A percentile compares a stretch with the other conserved stretches of the same genome.
These are phyloP conservation scores for Hysterium pulicare DNA, from an alignment of 2,329 filamentous ascomycete genomes.

Conservation along the genomic window DNA sequence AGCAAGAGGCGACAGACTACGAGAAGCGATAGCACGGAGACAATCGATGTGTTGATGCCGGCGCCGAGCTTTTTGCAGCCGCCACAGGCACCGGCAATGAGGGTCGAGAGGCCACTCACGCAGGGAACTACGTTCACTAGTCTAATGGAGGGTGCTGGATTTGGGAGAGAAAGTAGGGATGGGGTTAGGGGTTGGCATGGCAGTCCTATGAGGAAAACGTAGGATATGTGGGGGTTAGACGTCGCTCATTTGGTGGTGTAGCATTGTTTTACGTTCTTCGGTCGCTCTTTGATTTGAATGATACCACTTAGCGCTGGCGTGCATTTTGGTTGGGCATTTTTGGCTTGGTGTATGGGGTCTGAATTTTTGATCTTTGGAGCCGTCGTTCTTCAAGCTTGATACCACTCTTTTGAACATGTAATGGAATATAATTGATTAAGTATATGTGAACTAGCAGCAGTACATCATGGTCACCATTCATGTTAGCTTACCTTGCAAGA, in stretches of 20 bases:
- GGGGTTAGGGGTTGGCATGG: constrained; percentile 25
- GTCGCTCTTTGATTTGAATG: not conserved
- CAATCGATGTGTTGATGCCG: constrained; percentile 44
- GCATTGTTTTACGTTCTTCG: not conserved
- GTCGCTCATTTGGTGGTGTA: not conserved
- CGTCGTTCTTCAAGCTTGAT: no score
- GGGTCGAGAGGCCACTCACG: constrained; percentile 28
- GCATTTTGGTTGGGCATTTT: no score
- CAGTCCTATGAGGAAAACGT: constrained; percentile 8
- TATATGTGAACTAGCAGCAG: no score
- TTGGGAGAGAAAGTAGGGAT: constrained; percentile 27
- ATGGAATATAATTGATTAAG: no score
- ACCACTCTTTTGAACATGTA: no score
- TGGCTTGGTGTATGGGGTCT: no score
- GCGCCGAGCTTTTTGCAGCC: constrained; percentile 33
- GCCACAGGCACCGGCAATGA: constrained; percentile 28
- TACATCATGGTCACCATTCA: no score
- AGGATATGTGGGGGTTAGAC: not conserved
- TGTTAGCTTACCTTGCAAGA: no score
- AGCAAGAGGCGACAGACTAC: constrained; percentile 8
- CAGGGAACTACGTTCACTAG: constrained; percentile 40
- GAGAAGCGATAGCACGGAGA: constrained; percentile 39
- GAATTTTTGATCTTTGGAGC: no score
- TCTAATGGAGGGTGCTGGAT: constrained; percentile 43
- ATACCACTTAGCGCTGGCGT: not conserved